Evolutionary conservation across 2,329 filamentous ascomycete species (phyloP), one percentile per base, ranked within the genome.

Genomic region (Huntiella omanensis): DNA sequence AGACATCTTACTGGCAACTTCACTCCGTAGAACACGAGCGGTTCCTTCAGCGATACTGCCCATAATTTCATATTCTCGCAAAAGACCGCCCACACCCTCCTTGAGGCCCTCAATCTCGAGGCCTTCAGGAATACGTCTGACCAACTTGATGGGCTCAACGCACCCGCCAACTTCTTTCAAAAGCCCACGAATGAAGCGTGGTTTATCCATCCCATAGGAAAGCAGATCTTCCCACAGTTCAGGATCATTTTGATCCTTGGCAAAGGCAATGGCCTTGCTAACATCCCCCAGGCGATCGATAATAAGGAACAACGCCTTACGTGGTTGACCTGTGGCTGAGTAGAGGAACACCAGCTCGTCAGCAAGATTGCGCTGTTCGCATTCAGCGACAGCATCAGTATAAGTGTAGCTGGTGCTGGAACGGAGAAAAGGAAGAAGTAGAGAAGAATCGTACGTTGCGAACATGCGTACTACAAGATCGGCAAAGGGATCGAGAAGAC

Each of bases 141-240:
- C 84, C 3, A 98, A 73, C 12, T 80, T 82, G 51, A 96, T 88
- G 0, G 91, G 91, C 56, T 96, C 80, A 56, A 98, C 91, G 1
- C 85, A 77, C 1, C 87, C 96, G 33, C 91, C 91, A 1, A 94
- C 88, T 63, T 96, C 85, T 56, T 94, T 85, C 0, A 98, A 73
- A 3, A 98, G 67, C 0, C 83, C 87, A 10, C 84, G 80, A 53
- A 98, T 96, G 63, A 98, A 98, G 36, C 76, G 76, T 1, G 91
- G 91, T 57, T 95, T 94, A 63, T 95, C 86, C 91, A 98, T 96
- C 50, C 83, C 88, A 60, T 96, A 96, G 54, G 88, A 77, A 4
- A 98, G 73, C 5, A 98, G 69, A 56, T 96, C 87, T 52, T 94
- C 83, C 91, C 91, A 98, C 0, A 98, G 70, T 54, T 95, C 87